These are phyloP conservation scores for Insectozyma bohioensis DNA, from an alignment of 1,139 yeast genomes.

Conservation along the genomic window DNA sequence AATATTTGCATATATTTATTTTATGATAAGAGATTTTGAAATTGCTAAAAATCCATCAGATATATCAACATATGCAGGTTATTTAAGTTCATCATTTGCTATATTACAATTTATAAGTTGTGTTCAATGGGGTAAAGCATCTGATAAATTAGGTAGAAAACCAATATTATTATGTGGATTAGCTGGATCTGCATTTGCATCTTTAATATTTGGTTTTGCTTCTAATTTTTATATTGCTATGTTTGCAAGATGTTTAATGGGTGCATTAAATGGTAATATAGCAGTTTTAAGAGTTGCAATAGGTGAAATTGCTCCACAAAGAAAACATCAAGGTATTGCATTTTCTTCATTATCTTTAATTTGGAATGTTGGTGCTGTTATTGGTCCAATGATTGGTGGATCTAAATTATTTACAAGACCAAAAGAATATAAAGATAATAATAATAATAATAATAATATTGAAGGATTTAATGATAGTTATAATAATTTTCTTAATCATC, in stretches of 20 bases:
- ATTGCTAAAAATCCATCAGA: constrained; percentile 35
- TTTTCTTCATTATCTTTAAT: constrained; percentile 35
- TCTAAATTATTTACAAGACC: constrained; percentile 36
- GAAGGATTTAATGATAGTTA: constrained; percentile 13
- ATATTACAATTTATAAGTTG: constrained; percentile 37
- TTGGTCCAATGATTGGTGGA: constrained; percentile 64
- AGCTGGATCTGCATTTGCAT: constrained; percentile 29
- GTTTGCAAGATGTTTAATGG: constrained; percentile 32
- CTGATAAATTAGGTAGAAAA: constrained; percentile 35
- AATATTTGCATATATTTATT: constrained; percentile 37
- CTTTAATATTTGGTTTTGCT: constrained; percentile 34
- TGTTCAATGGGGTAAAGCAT: constrained; percentile 36
- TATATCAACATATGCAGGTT: constrained; percentile 37
- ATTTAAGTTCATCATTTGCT: constrained; percentile 37
- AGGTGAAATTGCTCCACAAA: constrained; percentile 38
- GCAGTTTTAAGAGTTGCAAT: constrained; percentile 39
- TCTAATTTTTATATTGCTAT: constrained; percentile 33
- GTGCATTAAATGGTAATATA: constrained; percentile 36
- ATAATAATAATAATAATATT: constrained; percentile 5
- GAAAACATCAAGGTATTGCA: constrained; percentile 37
- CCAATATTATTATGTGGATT: constrained; percentile 31
- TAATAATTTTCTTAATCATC: constrained; percentile 32
- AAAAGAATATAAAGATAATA: too few species aligned
- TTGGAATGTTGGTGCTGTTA: constrained; percentile 36
- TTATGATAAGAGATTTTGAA: constrained; percentile 39